These are phyloP conservation scores for Coemansia reversa DNA, from an alignment of 192 early-diverging fungal species.

Conservation along the genomic window DNA sequence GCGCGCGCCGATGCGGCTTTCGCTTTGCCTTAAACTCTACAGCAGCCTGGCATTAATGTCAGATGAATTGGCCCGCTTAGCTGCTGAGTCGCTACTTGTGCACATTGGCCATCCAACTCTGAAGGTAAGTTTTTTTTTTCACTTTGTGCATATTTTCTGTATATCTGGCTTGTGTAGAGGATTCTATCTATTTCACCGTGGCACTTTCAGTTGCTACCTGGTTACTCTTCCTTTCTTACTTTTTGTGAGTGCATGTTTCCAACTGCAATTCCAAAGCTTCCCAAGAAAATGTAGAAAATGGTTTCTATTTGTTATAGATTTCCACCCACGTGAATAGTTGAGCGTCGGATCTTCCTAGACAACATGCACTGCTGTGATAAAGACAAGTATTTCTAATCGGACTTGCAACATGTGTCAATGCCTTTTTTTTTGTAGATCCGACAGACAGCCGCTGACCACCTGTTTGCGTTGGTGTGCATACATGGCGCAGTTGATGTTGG, in stretches of 20 bases:
- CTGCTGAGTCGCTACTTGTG: slow-evolving; percentile 31
- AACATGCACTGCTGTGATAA: background rate
- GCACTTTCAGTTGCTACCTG: no score
- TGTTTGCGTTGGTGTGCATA: slow-evolving; percentile 43
- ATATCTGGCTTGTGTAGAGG: no score
- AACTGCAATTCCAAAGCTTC: background rate
- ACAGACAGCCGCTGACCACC: slow-evolving; percentile 47
- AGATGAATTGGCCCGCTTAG: slow-evolving; percentile 22
- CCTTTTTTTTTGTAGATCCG: slow-evolving; percentile 48
- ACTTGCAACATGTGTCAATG: background rate
- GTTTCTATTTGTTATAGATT: slow-evolving; percentile 2
- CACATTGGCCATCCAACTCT: slow-evolving; percentile 41
- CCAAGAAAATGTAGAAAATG: background rate
- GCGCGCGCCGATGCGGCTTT: slow-evolving; percentile 35
- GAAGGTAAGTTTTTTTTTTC: slow-evolving; percentile 21
- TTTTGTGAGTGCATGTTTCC: no score
- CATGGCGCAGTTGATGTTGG: slow-evolving; percentile 28
- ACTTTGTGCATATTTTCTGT: background rate
- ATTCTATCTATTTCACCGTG: no score
- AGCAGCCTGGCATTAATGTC: slow-evolving; percentile 42
- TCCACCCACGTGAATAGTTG: slow-evolving; percentile 1
- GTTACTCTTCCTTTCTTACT: no score
- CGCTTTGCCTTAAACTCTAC: slow-evolving; percentile 51
- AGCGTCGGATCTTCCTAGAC: background rate
- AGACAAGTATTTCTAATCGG: background rate